A percentile compares a stretch with the other conserved stretches of the same genome.
Evolutionary conservation across 2,329 filamentous ascomycete species (phyloP).

Genomic region (Ascochyta rabiei): DNA sequence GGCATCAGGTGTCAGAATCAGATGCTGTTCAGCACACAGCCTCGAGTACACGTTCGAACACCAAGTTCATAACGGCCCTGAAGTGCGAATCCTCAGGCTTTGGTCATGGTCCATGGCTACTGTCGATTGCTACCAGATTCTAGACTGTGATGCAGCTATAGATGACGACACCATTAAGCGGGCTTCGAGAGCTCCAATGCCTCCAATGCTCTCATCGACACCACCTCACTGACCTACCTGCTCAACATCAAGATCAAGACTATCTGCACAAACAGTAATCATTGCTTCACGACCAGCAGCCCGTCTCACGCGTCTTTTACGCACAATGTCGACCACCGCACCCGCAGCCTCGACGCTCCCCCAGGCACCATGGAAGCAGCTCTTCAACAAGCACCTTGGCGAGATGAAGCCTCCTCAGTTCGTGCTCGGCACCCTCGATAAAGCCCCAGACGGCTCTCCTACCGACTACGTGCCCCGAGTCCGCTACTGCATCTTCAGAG

Average conservation of each 20-base stretch:
- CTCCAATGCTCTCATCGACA: constrained; percentile 5
- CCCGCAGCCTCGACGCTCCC: constrained; percentile 42
- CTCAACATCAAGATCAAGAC: background rate
- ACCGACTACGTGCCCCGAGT: constrained; percentile 61
- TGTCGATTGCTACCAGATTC: constrained; percentile 4
- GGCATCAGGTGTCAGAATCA: background rate
- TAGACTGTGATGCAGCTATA: constrained; percentile 12
- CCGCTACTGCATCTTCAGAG: constrained; percentile 83
- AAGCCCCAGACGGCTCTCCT: constrained; percentile 49
- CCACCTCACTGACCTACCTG: background rate
- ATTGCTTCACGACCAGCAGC: constrained; percentile 47
- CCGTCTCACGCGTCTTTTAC: constrained; percentile 49
- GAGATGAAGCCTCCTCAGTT: constrained; percentile 58
- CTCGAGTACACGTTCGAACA: background rate
- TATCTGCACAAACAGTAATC: constrained; percentile 31
- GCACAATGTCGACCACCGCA: constrained; percentile 56
- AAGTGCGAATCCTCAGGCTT: too few species aligned
- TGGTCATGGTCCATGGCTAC: background rate
- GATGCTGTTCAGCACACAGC: background rate
- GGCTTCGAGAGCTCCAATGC: constrained; percentile 6
- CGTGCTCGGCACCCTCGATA: constrained; percentile 57
- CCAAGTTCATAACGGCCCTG: background rate
- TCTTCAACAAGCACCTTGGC: constrained; percentile 57
- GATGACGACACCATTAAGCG: constrained; percentile 17
- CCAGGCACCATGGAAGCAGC: constrained; percentile 59